Base-by-base conservation (phyloP, 1,284 basidiomycete species). In the Leccinum griseonigrum region DNA sequence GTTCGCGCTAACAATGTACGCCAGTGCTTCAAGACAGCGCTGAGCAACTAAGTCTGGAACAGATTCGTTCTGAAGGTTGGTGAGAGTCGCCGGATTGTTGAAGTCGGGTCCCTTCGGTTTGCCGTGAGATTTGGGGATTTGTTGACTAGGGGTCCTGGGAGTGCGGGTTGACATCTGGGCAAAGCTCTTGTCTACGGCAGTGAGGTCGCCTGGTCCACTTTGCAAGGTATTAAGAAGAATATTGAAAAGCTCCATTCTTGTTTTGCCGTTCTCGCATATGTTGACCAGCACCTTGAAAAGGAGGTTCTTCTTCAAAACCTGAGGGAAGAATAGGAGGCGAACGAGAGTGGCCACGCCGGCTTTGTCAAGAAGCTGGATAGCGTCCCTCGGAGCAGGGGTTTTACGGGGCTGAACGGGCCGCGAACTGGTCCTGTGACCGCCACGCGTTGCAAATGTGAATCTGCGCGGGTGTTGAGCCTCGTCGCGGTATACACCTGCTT, bases 311-410 rank as follows among this genome's bases (percentile, higher is more conserved):
- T 88, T 89, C 64, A 94, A 81, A 48, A 95, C 89, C 68, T 98
- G 92, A 6, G 97, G 97, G 83, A 96, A 98, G 83, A 98, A 99
- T 22, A 99, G 85, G 8, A 99, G 84, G 36, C 97, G 90, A 36
- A 98, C 88, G 7, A 99, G 86, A 26, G 93, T 89, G 1, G 96
- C 92, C 55, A 99, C 86, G 6, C 95, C 94, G 18, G 86, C 77
- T 72, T 94, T 97, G 75, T 99, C 97, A 40, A 99, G 84, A 3
- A 99, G 84, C 71, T 96, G 94, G 31, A 98, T 94, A 2, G 96
- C 93, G 68, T 99, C 97, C 53, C 92, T 89, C 52, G 84, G 81
- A 9, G 79, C 76, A 26, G 81, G 68, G 13, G 77, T 71, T 67
- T 90, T 90, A 31, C 84, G 82, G 22, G 78, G 67, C 2, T 77